Base-by-base conservation (phyloP, 345 rosid species). In the Hevea brasiliensis region DNA sequence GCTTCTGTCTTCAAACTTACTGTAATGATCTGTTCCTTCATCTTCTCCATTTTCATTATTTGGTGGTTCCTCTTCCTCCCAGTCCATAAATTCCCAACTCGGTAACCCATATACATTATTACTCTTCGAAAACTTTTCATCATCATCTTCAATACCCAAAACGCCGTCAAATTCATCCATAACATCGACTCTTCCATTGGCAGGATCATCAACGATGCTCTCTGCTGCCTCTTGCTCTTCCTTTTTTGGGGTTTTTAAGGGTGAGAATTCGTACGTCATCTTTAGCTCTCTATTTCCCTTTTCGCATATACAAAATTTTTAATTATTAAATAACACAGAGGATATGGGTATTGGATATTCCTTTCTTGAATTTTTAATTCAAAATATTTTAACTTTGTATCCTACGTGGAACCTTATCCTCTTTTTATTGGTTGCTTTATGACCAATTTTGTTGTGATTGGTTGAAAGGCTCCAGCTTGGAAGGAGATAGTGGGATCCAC, bases 61-160 rank as follows among this genome's bases (percentile, higher is more conserved):
- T 0, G 70, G 20, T 17, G 20, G 55, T 50, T 14, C 63, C 48
- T 79, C 65, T 21, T 74, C 84, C 27, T 78, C 82, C 84, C 79
- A 82, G 24, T 79, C 81, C 86, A 77, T 81, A 47, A 84, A 78
- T 29, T 78, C 79, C 87, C 84, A 86, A 42, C 76, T 11, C 26
- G 76, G 80, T 56, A 63, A 68, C n/a, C 68, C 58, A 8, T 26
- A 2, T 40, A 14, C 51, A 37, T 37, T 40, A 45, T 11, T 11
- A 45, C 14, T 0, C 65, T 62, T 58, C 6, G 64, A 44, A 20
- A 55, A 32, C 11, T 57, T 58, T 23, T 76, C 83, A 40, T 77
- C 83, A 40, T 77, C 85, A 29, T 76, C 59, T 35, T 80, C 77
- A 47, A 73, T 50, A 20, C 87, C 79, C 61, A 81, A 53, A 68